Evolutionary conservation across 352 stramenopile genomes (phyloP).

Genomic region (Phytophthora brassicae): DNA sequence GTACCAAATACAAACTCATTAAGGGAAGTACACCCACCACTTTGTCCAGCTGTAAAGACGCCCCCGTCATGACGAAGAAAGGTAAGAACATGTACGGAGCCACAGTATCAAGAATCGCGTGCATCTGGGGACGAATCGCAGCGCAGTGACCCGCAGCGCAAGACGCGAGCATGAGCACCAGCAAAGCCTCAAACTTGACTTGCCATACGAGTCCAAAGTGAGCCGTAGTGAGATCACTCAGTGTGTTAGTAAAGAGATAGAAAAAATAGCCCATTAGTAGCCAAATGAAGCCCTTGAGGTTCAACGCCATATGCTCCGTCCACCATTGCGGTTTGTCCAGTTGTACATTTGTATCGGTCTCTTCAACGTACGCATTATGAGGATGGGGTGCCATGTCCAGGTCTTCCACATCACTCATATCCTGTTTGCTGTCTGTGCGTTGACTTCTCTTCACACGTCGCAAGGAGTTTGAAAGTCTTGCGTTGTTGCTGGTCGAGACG

Average conservation of each 20-base stretch:
- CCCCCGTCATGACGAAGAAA: constrained; percentile 77
- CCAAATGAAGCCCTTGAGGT: constrained; percentile 68
- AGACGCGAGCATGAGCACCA: constrained; percentile 65
- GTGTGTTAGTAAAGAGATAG: constrained; percentile 59
- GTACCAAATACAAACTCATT: constrained; percentile 61
- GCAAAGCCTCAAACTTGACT: constrained; percentile 65
- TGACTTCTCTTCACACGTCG: constrained; percentile 17
- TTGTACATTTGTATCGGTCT: constrained; percentile 20
- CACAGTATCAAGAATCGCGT: constrained; percentile 65
- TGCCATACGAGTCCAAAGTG: constrained; percentile 61
- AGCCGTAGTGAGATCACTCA: constrained; percentile 50
- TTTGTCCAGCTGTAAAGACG: constrained; percentile 64
- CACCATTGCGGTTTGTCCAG: constrained; percentile 19
- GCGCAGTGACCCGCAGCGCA: constrained; percentile 59
- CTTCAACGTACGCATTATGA: constrained; percentile 60
- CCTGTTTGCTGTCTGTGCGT: constrained; percentile 18
- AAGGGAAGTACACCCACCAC: constrained; percentile 55
- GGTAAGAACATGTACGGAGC: constrained; percentile 71
- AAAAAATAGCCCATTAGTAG: constrained; percentile 60
- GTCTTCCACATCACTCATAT: constrained; percentile 31
- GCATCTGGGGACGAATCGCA: constrained; percentile 66
- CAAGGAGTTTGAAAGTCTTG: constrained; percentile 11
- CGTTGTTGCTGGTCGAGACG: constrained; percentile 1
- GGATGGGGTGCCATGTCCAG: constrained; percentile 42
- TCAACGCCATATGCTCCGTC: constrained; percentile 39